Evolutionary conservation across 306 rosid species (phyloP), one percentile per base, ranked within the genome.

Genomic region (Vachellia pachyceras): DNA sequence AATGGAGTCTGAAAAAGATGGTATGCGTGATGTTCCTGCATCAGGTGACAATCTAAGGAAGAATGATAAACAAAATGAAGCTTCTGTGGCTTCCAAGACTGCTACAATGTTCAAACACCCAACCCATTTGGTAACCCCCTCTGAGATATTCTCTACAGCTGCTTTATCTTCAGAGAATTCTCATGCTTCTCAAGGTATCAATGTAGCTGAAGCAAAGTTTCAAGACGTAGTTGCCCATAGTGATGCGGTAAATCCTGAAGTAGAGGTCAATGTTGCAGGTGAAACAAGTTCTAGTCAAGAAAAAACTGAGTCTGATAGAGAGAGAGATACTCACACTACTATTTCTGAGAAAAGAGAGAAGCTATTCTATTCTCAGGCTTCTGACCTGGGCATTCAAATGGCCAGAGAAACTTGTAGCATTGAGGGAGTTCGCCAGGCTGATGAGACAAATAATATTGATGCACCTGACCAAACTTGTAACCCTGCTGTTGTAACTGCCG

Each of bases 71-170:
- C 82, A 73, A 75, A 78, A 74, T 82, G 91, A 84, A 35, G 77
- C 75, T 75, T 69, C 87, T 87, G 70, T 71, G 41, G 80, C 75
- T 83, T 64, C 92, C 85, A 87, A 74, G 83, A 3, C 86, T 79
- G 72, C 89, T 70, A 60, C 85, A 72, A 41, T 47, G 42, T 91
- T 78, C 81, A 86, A 86, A 77, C 91, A 84, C 73, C 91, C 91
- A 10, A 89, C 92, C 3, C 95, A 91, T 85, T 86, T 89, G 84
- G 89, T 91, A 67, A 91, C 95, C 71, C 95, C 95, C 61, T 87
- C 92, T 10, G 91, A 87, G 86, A 82, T 89, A 81, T 82, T 86
- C 81, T 87, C 91, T 22, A 84, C 79, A 74, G 72, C 89, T 82
- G 57, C 88, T 72, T 80, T 87, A 77, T 76, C 91, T 76, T 77